These are phyloP conservation scores for Tarenaya hassleriana DNA, from an alignment of 345 rosid genomes.

Conservation along the genomic window DNA sequence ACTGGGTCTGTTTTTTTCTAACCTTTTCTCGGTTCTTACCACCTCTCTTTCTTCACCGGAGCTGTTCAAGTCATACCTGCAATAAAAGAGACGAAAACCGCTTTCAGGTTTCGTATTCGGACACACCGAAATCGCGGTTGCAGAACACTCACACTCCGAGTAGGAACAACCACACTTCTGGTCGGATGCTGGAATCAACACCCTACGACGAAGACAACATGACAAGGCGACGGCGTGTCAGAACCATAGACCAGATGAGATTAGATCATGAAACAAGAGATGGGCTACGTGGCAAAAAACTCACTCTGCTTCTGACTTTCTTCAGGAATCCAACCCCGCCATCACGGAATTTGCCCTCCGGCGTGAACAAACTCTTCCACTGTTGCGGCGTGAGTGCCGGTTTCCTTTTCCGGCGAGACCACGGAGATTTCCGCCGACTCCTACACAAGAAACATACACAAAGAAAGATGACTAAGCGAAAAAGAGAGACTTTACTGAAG, in stretches of 20 bases:
- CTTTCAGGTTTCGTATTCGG: slow-evolving; percentile 5
- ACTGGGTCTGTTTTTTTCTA: background rate
- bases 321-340: slow-evolving; percentile 78
- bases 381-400: slow-evolving; percentile 62
- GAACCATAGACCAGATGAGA: slow-evolving; percentile 1
- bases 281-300: slow-evolving; percentile 33
- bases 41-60: slow-evolving; percentile 69
- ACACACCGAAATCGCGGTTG: background rate
- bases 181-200: slow-evolving; percentile 75
- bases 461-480: background rate
- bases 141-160: slow-evolving; percentile 84
- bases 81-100: slow-evolving; percentile 5
- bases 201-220: slow-evolving; percentile 49
- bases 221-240: slow-evolving; percentile 6
- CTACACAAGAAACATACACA: slow-evolving; percentile 35
- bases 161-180: slow-evolving; percentile 97
- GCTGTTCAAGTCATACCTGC: slow-evolving; percentile 75
- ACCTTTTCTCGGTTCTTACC: slow-evolving; percentile 74
- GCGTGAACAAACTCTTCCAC: slow-evolving; percentile 64
- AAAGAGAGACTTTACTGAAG: slow-evolving; percentile 17
- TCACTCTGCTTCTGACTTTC: slow-evolving; percentile 91
- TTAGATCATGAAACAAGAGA: slow-evolving; percentile 7
- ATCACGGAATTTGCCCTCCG: slow-evolving; percentile 70
- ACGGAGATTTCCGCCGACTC: slow-evolving; percentile 79
- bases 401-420: slow-evolving; percentile 89